Base-by-base conservation (phyloP, 306 rosid genomes). In the Castanea sativa region DNA sequence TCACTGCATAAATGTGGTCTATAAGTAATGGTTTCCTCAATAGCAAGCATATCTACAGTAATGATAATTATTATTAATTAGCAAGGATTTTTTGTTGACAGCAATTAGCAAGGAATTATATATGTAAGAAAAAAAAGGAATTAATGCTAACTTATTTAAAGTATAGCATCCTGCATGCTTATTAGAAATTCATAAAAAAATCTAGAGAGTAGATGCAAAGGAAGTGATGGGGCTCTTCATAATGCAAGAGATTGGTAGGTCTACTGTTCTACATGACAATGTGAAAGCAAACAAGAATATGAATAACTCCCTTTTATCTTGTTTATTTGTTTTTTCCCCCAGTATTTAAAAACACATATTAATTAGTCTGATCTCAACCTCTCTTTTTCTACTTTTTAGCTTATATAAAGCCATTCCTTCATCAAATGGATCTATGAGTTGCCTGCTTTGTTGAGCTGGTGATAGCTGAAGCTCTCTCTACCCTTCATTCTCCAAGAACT, bases 341-440 rank as follows among this genome's bases (percentile, higher is more conserved):
- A 59, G 59, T 76, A 63, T 53, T 78, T 77, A 76, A 79, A 69
- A 35, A 18, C 6, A 45, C 20, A 4, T 13, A 41, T 8, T 41
- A 41, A 8, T 41, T 63, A 52, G 20, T 64, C 63, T 14, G 70
- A 80, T 64, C 58, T 58, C 32, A 27, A 65, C 55, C 72, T 27
- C 5, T 59, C 69, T 57, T 63, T 76, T 84, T 49, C 53, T 49
- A 30, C 45, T 19, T 64, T 64, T 4, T 16, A 35, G 79, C 82
- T 81, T 92, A 86, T 90, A 90, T 80, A 90, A 86, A 73, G 85
- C 76, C 86, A 64, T 69, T 79, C 29, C 35, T 32, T 53, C 78
- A 52, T 13, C 38, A 23, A 1, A 76, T 27, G 49, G 4, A 61
- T 83, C 76, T 68, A 58, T 33, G 76, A 80, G 85, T 12, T 55